Base-by-base conservation (phyloP, 257 asterid species). In the Solanum ahanhuiri region DNA sequence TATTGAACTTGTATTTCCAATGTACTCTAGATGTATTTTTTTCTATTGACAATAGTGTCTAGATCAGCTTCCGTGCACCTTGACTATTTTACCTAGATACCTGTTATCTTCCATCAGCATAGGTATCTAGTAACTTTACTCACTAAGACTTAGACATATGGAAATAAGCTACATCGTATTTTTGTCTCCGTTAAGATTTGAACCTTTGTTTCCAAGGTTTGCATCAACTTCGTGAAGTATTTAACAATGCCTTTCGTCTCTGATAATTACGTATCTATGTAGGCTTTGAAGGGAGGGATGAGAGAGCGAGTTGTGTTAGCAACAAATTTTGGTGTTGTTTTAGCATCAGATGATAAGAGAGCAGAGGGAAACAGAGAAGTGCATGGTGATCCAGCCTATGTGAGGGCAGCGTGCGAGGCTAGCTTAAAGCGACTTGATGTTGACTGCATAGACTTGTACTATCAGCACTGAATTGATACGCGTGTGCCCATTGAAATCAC, bases 401-500 rank as follows among this genome's bases (percentile, higher is more conserved):
- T 88, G 3, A 71, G 91, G 22, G 90, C 89, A 6, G 64, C 89
- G 3, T 91, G 92, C 45, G 91, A 88, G 86, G 90, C 86, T 82
- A 88, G 93, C 85, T 76, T 90, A 86, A 90, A 88, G 85, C 86
- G 91, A 45, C 92, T 90, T 58, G 91, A 81, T 41, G 48, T 87
- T n/a, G 85, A 84, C 43, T 86, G 67, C 85, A 90, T 90, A 3
- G 92, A 90, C 85, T 89, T 90, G 12, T 90, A 89, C 85, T 89
- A 89, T 63, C 88, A 76, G 64, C 93, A 91, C n/a, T 86, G 91
- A 9, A 86, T 91, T 39, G 93, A 91, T 72, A 81, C 87, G 6
- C 84, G 75, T 2, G 41, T 91, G 39, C 91, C 91, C 25, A 91
- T 91, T 20, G 93, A 91, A 89, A 84, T 91, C 86, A 88, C 91